Percentiles rank a stretch among this genome's conserved stretches.
These are phyloP conservation scores for Yarrowia sp. DNA, from an alignment of 805 yeast genomes.

Conservation along the genomic window DNA sequence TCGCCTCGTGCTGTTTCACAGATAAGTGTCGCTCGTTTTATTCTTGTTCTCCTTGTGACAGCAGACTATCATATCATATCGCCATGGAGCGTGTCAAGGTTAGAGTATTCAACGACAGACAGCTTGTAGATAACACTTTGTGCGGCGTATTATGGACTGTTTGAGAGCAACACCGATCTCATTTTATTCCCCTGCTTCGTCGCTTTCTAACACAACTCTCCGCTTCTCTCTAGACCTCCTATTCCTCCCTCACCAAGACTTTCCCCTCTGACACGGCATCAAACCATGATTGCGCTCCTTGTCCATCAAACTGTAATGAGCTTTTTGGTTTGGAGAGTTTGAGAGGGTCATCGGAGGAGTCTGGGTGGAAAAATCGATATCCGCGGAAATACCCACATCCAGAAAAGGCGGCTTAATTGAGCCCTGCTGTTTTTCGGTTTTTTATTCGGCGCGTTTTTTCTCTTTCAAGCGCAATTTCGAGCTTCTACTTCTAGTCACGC, in stretches of 20 bases:
- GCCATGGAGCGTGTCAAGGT: neutral
- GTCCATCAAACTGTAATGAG: neutral
- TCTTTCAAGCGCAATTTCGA: too few species aligned
- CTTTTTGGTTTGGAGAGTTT: too few species aligned
- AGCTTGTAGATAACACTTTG: neutral
- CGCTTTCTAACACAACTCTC: too few species aligned
- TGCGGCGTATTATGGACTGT: neutral
- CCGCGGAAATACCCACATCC: too few species aligned
- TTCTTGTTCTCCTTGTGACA: neutral
- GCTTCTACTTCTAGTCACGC: neutral
- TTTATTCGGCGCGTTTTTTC: too few species aligned
- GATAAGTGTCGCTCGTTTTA: neutral
- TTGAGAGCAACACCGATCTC: neutral
- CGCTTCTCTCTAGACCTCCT: too few species aligned
- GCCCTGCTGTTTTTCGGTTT: too few species aligned
- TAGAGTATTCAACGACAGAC: neutral
- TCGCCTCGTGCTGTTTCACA: conserved; percentile 2
- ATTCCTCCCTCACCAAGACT: neutral
- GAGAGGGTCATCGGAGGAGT: neutral
- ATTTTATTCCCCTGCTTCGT: too few species aligned
- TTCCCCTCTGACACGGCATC: conserved; percentile 20
- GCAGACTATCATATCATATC: too few species aligned
- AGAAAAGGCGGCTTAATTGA: too few species aligned
- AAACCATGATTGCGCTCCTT: conserved; percentile 9
- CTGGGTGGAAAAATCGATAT: neutral